These are phyloP conservation scores for Ophiocordyceps robertsii DNA, from an alignment of 2,329 filamentous ascomycete genomes.

Conservation along the genomic window DNA sequence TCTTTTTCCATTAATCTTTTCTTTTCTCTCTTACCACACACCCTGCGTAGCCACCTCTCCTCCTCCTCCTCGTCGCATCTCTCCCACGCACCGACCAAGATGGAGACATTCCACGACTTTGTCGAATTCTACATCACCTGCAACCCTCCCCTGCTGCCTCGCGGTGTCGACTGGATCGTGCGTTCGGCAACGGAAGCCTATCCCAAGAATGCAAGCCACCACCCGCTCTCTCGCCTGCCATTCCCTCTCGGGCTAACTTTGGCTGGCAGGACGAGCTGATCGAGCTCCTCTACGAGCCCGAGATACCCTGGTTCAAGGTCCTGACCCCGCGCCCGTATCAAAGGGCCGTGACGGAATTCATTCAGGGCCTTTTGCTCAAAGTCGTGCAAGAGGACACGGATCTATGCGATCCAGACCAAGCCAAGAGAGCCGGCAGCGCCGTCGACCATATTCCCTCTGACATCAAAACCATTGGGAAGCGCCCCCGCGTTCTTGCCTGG, in stretches of 20 bases:
- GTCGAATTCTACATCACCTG: conserved; percentile 20
- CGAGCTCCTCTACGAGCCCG: conserved; percentile 23
- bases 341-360: conserved; percentile 4
- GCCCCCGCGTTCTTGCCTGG: conserved; percentile 12
- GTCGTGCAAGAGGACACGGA: conserved; percentile 9
- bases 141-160: conserved; percentile 18
- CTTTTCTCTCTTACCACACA: not conserved
- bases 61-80: not conserved
- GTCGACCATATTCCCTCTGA: conserved; percentile 5
- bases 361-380: conserved; percentile 9
- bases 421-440: not conserved
- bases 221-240: not conserved
- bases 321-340: conserved; percentile 7
- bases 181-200: not conserved
- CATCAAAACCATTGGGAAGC: conserved; percentile 6
- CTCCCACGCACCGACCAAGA: not conserved
- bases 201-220: not conserved
- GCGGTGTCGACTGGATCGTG: conserved; percentile 15
- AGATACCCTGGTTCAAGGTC: conserved; percentile 21
- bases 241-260: not conserved
- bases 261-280: conserved; percentile 6
- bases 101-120: not conserved
- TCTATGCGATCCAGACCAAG: conserved; percentile 1
- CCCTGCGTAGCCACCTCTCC: not conserved
- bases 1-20: too few relatives aligned